Conservation (phyloP, 2,329 filamentous ascomycete species). For the Apiospora hydei region DNA sequence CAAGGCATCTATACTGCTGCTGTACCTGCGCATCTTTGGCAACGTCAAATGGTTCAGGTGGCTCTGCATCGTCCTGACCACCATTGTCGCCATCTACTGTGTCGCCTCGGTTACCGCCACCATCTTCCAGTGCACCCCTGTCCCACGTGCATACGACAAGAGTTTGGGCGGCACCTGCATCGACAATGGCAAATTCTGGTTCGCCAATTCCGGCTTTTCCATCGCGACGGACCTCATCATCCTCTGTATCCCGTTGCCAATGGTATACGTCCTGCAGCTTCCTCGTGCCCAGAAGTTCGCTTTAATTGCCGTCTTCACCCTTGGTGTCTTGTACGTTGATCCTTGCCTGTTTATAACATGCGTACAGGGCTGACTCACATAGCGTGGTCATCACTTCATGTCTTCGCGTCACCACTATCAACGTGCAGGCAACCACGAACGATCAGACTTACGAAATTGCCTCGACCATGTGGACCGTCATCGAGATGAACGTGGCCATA, state of each 20-base stretch:
- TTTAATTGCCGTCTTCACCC: slow-evolving; percentile 48
- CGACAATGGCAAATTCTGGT: slow-evolving; percentile 49
- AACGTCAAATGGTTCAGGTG: slow-evolving; percentile 40
- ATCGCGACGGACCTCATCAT: slow-evolving; percentile 51
- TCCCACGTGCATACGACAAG: slow-evolving; percentile 41
- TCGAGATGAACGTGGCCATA: slow-evolving; percentile 48
- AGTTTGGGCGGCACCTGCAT: slow-evolving; percentile 42
- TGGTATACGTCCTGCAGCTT: slow-evolving; percentile 48
- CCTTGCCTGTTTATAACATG: neutral
- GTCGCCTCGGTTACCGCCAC: slow-evolving; percentile 38
- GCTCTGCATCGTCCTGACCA: slow-evolving; percentile 37
- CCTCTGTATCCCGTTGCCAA: slow-evolving; percentile 49
- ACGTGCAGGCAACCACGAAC: slow-evolving; percentile 39
- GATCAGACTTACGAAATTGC: slow-evolving; percentile 43
- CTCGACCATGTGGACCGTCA: slow-evolving; percentile 46
- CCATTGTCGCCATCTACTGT: slow-evolving; percentile 37
- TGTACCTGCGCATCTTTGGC: slow-evolving; percentile 44
- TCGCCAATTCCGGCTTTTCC: slow-evolving; percentile 49
- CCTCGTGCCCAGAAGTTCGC: slow-evolving; percentile 47
- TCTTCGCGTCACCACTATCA: slow-evolving; percentile 48
- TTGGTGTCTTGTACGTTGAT: slow-evolving; percentile 49
- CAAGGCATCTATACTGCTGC: slow-evolving; percentile 42
- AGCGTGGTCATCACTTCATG: slow-evolving; percentile 44
- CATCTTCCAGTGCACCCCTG: slow-evolving; percentile 43
- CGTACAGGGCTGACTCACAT: neutral